Base-by-base conservation (phyloP, 2,329 filamentous ascomycete genomes). In the Diplodia scrobiculata region DNA sequence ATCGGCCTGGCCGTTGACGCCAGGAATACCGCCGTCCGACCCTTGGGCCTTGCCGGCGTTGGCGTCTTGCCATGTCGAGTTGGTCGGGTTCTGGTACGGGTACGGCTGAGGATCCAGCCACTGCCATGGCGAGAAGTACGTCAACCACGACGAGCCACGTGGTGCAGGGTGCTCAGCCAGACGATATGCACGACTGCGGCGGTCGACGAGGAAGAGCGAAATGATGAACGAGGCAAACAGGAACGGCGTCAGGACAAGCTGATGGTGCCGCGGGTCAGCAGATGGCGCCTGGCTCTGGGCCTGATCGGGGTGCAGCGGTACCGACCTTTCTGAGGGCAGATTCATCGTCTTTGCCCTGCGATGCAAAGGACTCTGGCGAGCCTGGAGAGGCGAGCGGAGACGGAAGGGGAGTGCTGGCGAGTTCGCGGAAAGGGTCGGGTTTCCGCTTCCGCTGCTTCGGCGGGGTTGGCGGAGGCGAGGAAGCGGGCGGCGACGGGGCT, bases 221-320 rank as follows among this genome's bases (percentile, higher is more conserved):
- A 90, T 53, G 50, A 91, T 74, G 76, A 90, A 90, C 25, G 86
- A 84, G 60, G 86, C 79, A 73, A 90, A 85, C 69, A 86, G 81
- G 68, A 90, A 70, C 7, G 89, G 87, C 0, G 87, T 88, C 77
- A 89, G 80, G 70, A 90, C 68, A 67, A 80, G 71, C 78, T 78
- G 62, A 9, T 27, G 25, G 27, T 19, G 50, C n/a, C 17, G 53
- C 41, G 27, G 51, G 54, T 51, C 32, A 59, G 34, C 25, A 34
- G 25, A 10, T 14, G 32, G 2, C 17, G 51, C 36, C 25, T 36
- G 21, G 14, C 47, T 13, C 19, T 17, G 50, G 7, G 32, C 32
- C 11, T 3, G 11, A 5, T 14, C 21, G 25, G 21, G 38, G 2
- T 34, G 45, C 29, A 48, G 9, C 32, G 32, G 32, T 10, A 7